Percentiles rank a stretch among this genome's conserved stretches.
Conservation (phyloP, 2,329 filamentous ascomycete species). For the Helminthosporium solani region DNA sequence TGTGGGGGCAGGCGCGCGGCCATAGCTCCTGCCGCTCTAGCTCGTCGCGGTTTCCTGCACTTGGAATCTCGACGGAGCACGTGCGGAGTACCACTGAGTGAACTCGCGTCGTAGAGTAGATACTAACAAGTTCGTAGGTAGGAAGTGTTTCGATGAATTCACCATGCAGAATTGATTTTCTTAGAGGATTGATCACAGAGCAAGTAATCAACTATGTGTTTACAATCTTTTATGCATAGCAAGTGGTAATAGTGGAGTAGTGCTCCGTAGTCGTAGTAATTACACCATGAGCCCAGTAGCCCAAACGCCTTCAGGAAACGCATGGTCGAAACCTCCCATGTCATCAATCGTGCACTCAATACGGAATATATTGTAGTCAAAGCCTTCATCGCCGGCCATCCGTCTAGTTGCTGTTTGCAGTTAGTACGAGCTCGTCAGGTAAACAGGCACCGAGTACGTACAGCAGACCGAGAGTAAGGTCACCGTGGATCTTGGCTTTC, state of each 20-base stretch:
- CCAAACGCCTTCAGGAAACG: constrained; percentile 26
- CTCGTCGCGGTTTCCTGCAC: no score
- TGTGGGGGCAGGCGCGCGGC: no score
- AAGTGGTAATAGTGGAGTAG: constrained; percentile 3
- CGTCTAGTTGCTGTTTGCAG: constrained; percentile 31
- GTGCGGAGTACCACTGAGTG: no score
- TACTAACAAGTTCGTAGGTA: no score
- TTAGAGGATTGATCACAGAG: no score
- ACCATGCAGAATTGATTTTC: no score
- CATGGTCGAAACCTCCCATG: constrained; percentile 12
- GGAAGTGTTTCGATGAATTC: no score
- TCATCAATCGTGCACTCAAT: constrained; percentile 14
- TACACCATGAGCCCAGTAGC: constrained; percentile 23
- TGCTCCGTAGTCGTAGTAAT: no score
- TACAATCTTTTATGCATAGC: constrained; percentile 12
- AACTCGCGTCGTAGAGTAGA: no score
- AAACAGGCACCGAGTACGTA: constrained; percentile 34
- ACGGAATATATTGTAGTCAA: constrained; percentile 5
- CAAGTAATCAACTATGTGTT: no score
- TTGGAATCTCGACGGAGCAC: no score
- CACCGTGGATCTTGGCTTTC: constrained; percentile 66
- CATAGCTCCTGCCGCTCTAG: no score
- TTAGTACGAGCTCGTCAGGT: constrained; percentile 14
- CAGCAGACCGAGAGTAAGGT: constrained; percentile 60
- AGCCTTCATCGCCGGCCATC: not conserved